phyloP scores from a whole-genome alignment of 495 filamentous ascomycete species.

The Filosporella fistucella region DNA sequence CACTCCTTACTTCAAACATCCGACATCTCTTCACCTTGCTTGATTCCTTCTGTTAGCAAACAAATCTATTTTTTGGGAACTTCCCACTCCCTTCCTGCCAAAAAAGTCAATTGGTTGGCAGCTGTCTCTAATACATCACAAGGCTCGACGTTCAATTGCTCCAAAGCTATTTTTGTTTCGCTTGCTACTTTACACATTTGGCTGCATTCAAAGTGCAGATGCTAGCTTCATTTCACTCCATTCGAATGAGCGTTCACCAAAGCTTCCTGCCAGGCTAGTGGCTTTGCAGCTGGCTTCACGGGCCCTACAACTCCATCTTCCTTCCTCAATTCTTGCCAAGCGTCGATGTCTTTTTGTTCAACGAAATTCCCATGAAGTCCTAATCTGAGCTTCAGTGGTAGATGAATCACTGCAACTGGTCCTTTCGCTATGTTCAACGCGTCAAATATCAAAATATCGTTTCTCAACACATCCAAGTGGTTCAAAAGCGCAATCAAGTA shows the following conservation, averaged over 20 bases:
- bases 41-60: too few relatives aligned
- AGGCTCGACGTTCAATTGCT: too few relatives aligned
- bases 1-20: too few relatives aligned
- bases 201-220: too few relatives aligned
- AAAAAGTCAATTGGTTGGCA: too few relatives aligned
- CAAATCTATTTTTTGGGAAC: too few relatives aligned
- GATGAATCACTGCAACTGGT: constrained; percentile 39
- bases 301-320: constrained; percentile 35
- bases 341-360: constrained; percentile 38
- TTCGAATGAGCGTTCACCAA: constrained; percentile 1
- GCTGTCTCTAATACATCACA: too few relatives aligned
- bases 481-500: constrained; percentile 52
- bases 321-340: constrained; percentile 32
- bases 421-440: constrained; percentile 35
- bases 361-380: constrained; percentile 46
- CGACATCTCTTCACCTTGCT: too few relatives aligned
- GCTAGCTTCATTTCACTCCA: too few relatives aligned
- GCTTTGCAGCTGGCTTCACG: constrained; percentile 32
- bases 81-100: too few relatives aligned
- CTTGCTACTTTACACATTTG: too few relatives aligned
- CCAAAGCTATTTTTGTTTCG: too few relatives aligned
- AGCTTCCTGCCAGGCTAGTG: constrained; percentile 37
- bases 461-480: constrained; percentile 43
- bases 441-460: constrained; percentile 48
- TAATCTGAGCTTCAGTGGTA: constrained; percentile 38